Base-by-base conservation (phyloP, 768 basidiomycete species). In the Coprinellus micaceus region DNA sequence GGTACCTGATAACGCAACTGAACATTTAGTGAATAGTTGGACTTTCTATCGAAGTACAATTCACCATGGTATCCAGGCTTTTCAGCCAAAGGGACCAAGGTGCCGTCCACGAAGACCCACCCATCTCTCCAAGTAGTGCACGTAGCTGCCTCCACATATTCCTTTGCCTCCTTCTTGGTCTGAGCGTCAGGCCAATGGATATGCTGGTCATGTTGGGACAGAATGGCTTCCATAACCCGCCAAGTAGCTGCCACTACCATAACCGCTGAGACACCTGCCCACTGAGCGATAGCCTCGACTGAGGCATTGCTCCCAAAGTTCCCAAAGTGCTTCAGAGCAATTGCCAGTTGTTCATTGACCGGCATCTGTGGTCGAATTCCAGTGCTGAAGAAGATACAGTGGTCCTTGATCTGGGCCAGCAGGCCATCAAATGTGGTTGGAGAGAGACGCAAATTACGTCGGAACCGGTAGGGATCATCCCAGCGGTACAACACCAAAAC, bases 41-140 rank as follows among this genome's bases (percentile, higher is more conserved):
- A 65, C 50, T 74, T 74, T 6, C 64, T 54, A 58, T 74, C 71
- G 58, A 69, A 75, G 28, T 66, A 75, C n/a, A 61, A 64, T 44
- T 73, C 66, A 0, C 74, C 71, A 60, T 61, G 68, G 61, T 63
- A 69, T 6, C 39, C 49, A 12, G 74, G 74, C 9, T 64, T 52
- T 5, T 61, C 52, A 22, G 55, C 63, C 1, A 76, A 60, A 1
- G 69, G 67, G 1, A 77, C 58, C 1, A 74, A 48, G 4, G 72
- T 74, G 2, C 75, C 74, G 63, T 77, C 73, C 21, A 70, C 69
- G 17, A 70, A 52, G n/a, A 69, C 64, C 64, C 69, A 73, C 0
- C 74, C 69, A 58, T 71, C 30, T 1, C 63, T 39, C 74, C 73
- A 78, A 22, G 66, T 52, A 44, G 55, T 39, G 60, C 74, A 67